phyloP scores from a whole-genome alignment of 2,329 filamentous ascomycete genomes.

The Trichoderma brevicompactum region DNA sequence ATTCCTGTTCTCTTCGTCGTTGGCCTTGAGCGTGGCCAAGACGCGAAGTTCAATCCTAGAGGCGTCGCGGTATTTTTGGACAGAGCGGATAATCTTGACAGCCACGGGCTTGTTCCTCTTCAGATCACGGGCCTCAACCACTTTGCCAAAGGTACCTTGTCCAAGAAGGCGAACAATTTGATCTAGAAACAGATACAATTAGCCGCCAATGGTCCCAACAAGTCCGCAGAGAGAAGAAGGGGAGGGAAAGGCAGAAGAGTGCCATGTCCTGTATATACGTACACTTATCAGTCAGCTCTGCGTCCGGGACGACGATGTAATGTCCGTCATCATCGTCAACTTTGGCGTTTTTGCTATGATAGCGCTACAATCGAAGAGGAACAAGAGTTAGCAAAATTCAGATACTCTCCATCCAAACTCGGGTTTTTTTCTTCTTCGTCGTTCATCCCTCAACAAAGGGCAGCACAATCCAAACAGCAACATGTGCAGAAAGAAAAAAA shows the following conservation, averaged over 20 bases:
- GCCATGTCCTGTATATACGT: slow-evolving; percentile 46
- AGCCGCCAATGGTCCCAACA: not conserved
- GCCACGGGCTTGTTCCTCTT: slow-evolving; percentile 79
- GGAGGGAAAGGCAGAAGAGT: not conserved
- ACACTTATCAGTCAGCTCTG: slow-evolving; percentile 88
- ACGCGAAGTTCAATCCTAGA: slow-evolving; percentile 93
- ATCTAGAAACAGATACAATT: slow-evolving; percentile 57
- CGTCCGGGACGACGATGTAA: slow-evolving; percentile 89
- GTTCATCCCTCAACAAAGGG: no score
- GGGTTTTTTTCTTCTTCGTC: not conserved
- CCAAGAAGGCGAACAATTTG: slow-evolving; percentile 87
- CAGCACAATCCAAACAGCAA: not conserved
- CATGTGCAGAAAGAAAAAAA: not conserved
- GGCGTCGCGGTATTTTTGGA: slow-evolving; percentile 97
- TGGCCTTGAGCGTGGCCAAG: slow-evolving; percentile 85
- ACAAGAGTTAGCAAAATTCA: not conserved
- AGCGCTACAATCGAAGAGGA: slow-evolving; percentile 33
- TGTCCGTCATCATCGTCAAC: slow-evolving; percentile 97
- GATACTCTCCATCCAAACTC: not conserved
- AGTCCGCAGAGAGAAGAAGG: not conserved
- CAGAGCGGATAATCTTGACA: slow-evolving; percentile 97
- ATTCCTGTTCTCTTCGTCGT: slow-evolving; percentile 90
- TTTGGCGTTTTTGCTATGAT: slow-evolving; percentile 65
- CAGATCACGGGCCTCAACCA: slow-evolving; percentile 87
- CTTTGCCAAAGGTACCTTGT: slow-evolving; percentile 97